phyloP scores from a whole-genome alignment of 352 stramenopile genomes.

The Globisporangium iwayamae region DNA sequence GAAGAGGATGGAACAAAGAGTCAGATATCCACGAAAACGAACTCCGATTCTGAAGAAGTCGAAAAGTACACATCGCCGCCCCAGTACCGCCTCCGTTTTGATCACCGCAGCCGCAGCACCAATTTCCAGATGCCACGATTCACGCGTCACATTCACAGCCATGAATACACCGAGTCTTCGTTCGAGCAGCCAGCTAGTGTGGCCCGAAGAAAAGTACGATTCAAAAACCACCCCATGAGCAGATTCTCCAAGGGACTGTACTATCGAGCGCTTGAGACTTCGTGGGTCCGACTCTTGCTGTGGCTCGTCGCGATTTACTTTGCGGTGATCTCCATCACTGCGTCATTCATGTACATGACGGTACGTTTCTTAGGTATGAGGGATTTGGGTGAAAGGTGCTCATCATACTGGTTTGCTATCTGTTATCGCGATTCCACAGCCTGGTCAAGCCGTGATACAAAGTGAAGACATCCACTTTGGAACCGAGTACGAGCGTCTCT shows the following conservation, averaged over 20 bases:
- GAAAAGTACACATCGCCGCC: conserved; percentile 8
- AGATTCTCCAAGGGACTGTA: conserved; percentile 48
- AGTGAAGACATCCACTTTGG: conserved; percentile 12
- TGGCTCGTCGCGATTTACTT: conserved; percentile 39
- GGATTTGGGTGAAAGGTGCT: not conserved
- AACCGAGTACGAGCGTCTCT: conserved; percentile 30
- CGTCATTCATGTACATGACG: conserved; percentile 38
- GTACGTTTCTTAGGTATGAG: conserved; percentile 19
- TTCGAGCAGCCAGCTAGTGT: conserved; percentile 38
- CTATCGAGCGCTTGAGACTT: conserved; percentile 42
- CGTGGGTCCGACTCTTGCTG: conserved; percentile 38
- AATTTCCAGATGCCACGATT: conserved; percentile 21
- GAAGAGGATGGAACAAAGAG: conserved; percentile 14
- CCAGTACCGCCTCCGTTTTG: conserved; percentile 22
- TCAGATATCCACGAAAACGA: conserved; percentile 21
- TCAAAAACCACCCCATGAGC: conserved; percentile 40
- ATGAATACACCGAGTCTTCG: conserved; percentile 14
- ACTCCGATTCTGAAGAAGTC: conserved; percentile 25
- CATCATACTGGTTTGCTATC: not conserved
- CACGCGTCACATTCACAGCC: conserved; percentile 11
- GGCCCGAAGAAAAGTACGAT: conserved; percentile 28
- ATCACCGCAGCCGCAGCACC: conserved; percentile 19
- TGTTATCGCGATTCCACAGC: conserved; percentile 10
- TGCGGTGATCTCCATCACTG: conserved; percentile 31
- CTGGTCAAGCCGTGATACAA: conserved; percentile 10